phyloP scores from a whole-genome alignment of 257 asterid genomes.

The Handroanthus guayacan region DNA sequence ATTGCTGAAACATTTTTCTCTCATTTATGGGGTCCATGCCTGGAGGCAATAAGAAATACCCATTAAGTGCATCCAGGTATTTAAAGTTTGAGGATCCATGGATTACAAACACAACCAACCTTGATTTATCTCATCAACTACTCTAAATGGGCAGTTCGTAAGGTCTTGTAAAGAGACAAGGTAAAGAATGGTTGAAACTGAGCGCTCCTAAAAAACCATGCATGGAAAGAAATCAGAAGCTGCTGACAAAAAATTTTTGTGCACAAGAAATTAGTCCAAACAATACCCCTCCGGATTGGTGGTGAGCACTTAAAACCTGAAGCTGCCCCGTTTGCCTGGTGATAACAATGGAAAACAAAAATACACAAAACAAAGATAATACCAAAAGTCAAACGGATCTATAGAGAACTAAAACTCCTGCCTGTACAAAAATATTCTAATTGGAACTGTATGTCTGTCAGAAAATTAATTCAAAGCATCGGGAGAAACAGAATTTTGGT shows the following conservation, averaged over 20 bases:
- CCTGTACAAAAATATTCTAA: conserved; percentile 8
- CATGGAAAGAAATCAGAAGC: conserved; percentile 40
- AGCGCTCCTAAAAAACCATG: conserved; percentile 70
- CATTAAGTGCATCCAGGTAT: conserved; percentile 18
- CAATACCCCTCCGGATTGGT: conserved; percentile 98
- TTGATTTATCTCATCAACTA: conserved; percentile 98
- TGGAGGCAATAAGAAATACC: conserved; percentile 38
- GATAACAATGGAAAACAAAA: conserved; percentile 31
- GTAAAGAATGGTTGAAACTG: conserved; percentile 96
- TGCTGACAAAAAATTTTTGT: conserved; percentile 30
- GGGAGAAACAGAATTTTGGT: background rate
- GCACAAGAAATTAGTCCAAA: conserved; percentile 32
- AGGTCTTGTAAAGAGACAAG: conserved; percentile 97
- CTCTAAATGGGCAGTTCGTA: conserved; percentile 95
- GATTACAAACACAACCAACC: conserved; percentile 54
- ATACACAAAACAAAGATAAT: conserved; percentile 19
- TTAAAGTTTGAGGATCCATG: background rate
- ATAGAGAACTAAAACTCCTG: background rate
- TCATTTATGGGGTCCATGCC: conserved; percentile 99
- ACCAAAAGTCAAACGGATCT: conserved; percentile 1
- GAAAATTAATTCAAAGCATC: conserved; percentile 13
- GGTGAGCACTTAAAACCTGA: conserved; percentile 92
- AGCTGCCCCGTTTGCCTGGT: conserved; percentile 90
- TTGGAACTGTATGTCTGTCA: conserved; percentile 4
- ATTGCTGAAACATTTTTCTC: conserved; percentile 97